These are phyloP conservation scores for Aspergillus indologenus DNA, from an alignment of 495 filamentous ascomycete species.

Conservation along the genomic window DNA sequence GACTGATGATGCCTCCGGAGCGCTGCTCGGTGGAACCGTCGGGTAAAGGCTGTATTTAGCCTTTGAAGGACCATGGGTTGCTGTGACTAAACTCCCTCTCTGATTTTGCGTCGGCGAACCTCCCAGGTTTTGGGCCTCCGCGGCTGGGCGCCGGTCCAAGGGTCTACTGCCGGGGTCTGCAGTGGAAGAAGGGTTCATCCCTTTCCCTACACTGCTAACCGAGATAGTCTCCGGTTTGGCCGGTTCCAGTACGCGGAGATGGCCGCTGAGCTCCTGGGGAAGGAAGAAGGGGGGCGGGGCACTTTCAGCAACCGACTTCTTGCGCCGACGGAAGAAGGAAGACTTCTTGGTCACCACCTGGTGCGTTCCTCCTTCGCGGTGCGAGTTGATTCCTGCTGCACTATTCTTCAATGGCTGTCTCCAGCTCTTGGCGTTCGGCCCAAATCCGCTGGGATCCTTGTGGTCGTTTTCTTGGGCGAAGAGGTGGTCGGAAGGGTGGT, in stretches of 20 bases:
- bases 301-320: slow-evolving; percentile 72
- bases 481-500: slow-evolving; percentile 16
- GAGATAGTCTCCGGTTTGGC: slow-evolving; percentile 60
- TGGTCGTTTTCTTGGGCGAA: slow-evolving; percentile 29
- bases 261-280: slow-evolving; percentile 31
- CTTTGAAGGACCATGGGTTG: slow-evolving; percentile 20
- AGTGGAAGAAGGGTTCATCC: slow-evolving; percentile 82
- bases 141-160: slow-evolving; percentile 18
- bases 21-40: slow-evolving; percentile 17
- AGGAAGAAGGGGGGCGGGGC: slow-evolving; percentile 48
- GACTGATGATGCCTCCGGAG: slow-evolving; percentile 47
- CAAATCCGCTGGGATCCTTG: slow-evolving; percentile 23
- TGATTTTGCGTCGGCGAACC: slow-evolving; percentile 25
- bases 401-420: slow-evolving; percentile 27
- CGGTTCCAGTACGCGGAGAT: slow-evolving; percentile 24
- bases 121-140: slow-evolving; percentile 17
- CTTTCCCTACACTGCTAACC: slow-evolving; percentile 80
- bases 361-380: slow-evolving; percentile 41
- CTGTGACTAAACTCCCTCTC: slow-evolving; percentile 25
- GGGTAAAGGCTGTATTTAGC: slow-evolving; percentile 30
- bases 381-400: slow-evolving; percentile 25
- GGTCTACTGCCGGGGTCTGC: slow-evolving; percentile 24
- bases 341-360: slow-evolving; percentile 80
- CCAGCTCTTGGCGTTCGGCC: slow-evolving; percentile 21
- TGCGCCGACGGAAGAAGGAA: slow-evolving; percentile 90